These are phyloP conservation scores for Coleophoma eucalyptorum DNA, from an alignment of 2,329 filamentous ascomycete species.

Conservation along the genomic window DNA sequence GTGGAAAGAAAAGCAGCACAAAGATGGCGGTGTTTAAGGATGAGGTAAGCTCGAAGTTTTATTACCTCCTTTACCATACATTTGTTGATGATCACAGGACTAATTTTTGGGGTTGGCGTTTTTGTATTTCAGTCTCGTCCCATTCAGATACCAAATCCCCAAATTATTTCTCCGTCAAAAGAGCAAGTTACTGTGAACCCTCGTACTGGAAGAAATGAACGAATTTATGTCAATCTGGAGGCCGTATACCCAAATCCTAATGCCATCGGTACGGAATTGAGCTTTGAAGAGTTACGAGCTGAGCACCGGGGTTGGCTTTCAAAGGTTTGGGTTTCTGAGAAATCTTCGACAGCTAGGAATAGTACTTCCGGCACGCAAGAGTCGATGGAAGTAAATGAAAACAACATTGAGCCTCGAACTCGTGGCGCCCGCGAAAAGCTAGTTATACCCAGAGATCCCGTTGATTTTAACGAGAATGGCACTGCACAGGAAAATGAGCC, in stretches of 20 bases:
- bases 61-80: slow-evolving; percentile 35
- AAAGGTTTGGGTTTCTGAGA: slow-evolving; percentile 45
- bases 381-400: slow-evolving; percentile 7
- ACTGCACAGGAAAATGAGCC: slow-evolving; percentile 39
- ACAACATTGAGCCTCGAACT: slow-evolving; percentile 14
- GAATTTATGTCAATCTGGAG: slow-evolving; percentile 82
- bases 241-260: slow-evolving; percentile 78
- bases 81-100: slow-evolving; percentile 93
- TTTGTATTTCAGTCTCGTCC: slow-evolving; percentile 58
- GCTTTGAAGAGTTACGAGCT: slow-evolving; percentile 90
- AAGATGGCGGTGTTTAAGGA: slow-evolving; percentile 97
- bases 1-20: slow-evolving; percentile 73
- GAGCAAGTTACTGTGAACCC: slow-evolving; percentile 81
- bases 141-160: slow-evolving; percentile 50
- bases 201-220: slow-evolving; percentile 77
- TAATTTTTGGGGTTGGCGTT: slow-evolving; percentile 65
- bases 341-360: not conserved
- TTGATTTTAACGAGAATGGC: slow-evolving; percentile 57
- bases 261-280: slow-evolving; percentile 69
- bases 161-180: slow-evolving; percentile 64
- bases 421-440: slow-evolving; percentile 28
- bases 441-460: slow-evolving; percentile 28
- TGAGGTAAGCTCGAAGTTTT: slow-evolving; percentile 65
- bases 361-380: slow-evolving; percentile 4
- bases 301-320: slow-evolving; percentile 67